Evolutionary conservation across 2,329 filamentous ascomycete species (phyloP), one percentile per base, ranked within the genome.

Genomic region (Acrocalymma vagum): DNA sequence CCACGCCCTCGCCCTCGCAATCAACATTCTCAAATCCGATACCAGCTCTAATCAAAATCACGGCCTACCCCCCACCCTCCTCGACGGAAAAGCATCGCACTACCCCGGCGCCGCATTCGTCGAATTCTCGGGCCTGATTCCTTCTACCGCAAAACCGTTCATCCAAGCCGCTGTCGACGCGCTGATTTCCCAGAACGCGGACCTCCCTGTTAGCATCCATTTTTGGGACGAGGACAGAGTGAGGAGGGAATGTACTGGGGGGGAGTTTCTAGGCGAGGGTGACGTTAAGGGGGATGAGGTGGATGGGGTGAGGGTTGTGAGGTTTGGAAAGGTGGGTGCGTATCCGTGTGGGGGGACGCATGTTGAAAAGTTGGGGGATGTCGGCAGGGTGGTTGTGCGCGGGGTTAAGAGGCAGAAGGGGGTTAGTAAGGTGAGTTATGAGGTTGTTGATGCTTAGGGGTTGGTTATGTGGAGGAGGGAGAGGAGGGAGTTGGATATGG

Each of bases 391-490:
- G 5, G 79, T 72, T 3, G 83, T 90, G 4, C 85, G 78, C 72
- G 88, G 86, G 71, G 85, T 90, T 38, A 77, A 77, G 48, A 76
- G 85, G 65, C 76, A 73, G 37, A 87, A 86, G 65, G 85, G 86
- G 3, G 76, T 72, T 8, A 86, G 80, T 38, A 77, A 81, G 53
- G 80, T 88, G 35, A 67, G 67, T 34, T 79, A 78, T 62, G 63
- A 62, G 29, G 60, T 69, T 24, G 38, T 39, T n/a, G 55, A 61
- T 51, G 45, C 15, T 10, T 59, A 46, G 49, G 2, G 25, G 25
- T 21, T 16, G 61, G 96, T 90, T 65, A 97, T 95, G 60, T 93
- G 91, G 36, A 99, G 87, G 38, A 99, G 84, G 39, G n/a, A n/a
- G n/a, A n/a, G n/a, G n/a, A n/a, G n/a, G n/a, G n/a, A n/a, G n/a